Evolutionary conservation across 352 stramenopile genomes (phyloP).

Genomic region (Phytophthora litchii): DNA sequence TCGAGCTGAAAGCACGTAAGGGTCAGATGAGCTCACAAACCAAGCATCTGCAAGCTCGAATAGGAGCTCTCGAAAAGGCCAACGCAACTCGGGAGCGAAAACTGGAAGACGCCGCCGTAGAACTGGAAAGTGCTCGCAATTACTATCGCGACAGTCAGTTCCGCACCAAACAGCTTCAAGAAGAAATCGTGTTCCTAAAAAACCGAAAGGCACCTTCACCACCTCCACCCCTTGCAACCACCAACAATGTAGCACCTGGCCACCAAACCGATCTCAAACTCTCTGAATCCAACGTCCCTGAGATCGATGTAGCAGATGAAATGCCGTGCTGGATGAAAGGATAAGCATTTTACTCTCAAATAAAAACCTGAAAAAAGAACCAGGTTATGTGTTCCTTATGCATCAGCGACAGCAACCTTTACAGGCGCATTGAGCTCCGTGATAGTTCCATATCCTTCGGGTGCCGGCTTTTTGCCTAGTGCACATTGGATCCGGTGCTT

Average conservation of each 20-base stretch:
- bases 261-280: neutral
- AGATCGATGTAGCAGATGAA: slow-evolving; percentile 27
- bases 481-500: slow-evolving; percentile 53
- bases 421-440: neutral
- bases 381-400: slow-evolving; percentile 17
- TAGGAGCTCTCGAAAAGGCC: slow-evolving; percentile 43
- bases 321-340: slow-evolving; percentile 54
- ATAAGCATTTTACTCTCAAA: slow-evolving; percentile 18
- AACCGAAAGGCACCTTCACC: slow-evolving; percentile 44
- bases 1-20: slow-evolving; percentile 55
- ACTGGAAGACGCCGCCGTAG: slow-evolving; percentile 41
- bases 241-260: neutral
- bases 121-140: slow-evolving; percentile 58
- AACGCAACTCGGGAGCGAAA: slow-evolving; percentile 40
- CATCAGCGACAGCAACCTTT: slow-evolving; percentile 10
- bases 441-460: slow-evolving; percentile 18
- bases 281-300: neutral
- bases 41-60: slow-evolving; percentile 56
- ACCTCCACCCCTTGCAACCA: neutral
- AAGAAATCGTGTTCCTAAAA: slow-evolving; percentile 66
- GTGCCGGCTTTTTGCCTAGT: slow-evolving; percentile 39
- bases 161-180: slow-evolving; percentile 68
- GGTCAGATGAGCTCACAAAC: slow-evolving; percentile 44
- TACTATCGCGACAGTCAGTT: slow-evolving; percentile 64
- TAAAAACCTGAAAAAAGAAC: slow-evolving; percentile 8